These are phyloP conservation scores for Rhizopus microsporus DNA, from an alignment of 371 early-diverging fungal species.

Conservation along the genomic window DNA sequence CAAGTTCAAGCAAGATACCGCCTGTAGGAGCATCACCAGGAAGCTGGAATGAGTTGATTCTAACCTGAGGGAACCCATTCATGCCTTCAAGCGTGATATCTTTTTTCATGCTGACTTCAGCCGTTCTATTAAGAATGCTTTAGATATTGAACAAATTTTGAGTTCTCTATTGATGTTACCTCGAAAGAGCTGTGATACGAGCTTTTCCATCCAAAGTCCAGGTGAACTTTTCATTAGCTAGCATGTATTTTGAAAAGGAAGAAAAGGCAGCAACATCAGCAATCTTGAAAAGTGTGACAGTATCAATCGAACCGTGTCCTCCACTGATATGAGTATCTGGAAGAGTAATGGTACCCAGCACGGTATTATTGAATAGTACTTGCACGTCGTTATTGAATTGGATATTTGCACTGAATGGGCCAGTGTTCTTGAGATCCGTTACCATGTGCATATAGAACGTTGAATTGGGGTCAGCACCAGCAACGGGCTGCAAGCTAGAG, in stretches of 20 bases:
- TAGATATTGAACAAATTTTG: not conserved
- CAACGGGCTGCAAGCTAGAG: constrained; percentile 18
- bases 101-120: constrained; percentile 46
- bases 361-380: constrained; percentile 41
- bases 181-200: constrained; percentile 58
- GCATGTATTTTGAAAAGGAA: constrained; percentile 54
- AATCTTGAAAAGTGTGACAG: constrained; percentile 49
- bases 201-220: constrained; percentile 62
- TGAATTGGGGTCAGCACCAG: constrained; percentile 28
- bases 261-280: constrained; percentile 49
- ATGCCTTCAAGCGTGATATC: constrained; percentile 48
- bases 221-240: constrained; percentile 49
- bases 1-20: constrained; percentile 59
- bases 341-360: constrained; percentile 55
- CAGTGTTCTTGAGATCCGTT: constrained; percentile 53
- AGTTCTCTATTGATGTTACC: constrained; percentile 25
- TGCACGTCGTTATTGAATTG: constrained; percentile 46
- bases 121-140: constrained; percentile 30
- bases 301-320: constrained; percentile 46
- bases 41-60: constrained; percentile 55
- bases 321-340: constrained; percentile 49
- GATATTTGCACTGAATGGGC: constrained; percentile 57
- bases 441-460: constrained; percentile 55
- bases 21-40: constrained; percentile 61
- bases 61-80: constrained; percentile 58